Conservation (phyloP, 75 land plant species). For the Picea glauca region DNA sequence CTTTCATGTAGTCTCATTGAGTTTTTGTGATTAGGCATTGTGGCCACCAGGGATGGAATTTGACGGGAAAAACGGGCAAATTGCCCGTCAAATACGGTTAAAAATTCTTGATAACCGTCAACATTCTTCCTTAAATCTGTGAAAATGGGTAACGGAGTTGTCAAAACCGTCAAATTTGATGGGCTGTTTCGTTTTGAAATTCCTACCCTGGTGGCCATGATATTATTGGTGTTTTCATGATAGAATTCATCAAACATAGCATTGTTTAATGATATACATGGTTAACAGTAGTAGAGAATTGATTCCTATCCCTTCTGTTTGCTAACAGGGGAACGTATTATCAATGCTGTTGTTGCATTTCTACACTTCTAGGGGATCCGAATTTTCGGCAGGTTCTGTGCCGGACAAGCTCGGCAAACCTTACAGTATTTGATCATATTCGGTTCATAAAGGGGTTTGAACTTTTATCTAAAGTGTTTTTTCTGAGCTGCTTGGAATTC, state of each 20-base stretch:
- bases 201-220: background rate
- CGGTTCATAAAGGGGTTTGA: too few species aligned
- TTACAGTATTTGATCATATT: too few species aligned
- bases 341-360: conserved; percentile 14
- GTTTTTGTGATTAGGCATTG: background rate
- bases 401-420: background rate
- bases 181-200: too few species aligned
- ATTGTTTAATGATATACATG: background rate
- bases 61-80: too few species aligned
- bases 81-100: too few species aligned
- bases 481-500: too few species aligned
- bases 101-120: too few species aligned
- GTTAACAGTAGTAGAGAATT: background rate
- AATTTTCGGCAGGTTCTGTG: background rate
- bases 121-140: too few species aligned
- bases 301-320: background rate
- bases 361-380: background rate
- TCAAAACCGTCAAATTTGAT: too few species aligned
- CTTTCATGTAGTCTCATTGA: background rate
- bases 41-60: background rate
- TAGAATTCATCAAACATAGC: background rate
- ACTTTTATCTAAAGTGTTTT: too few species aligned
- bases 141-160: too few species aligned
- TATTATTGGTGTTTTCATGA: background rate
- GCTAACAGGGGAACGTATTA: conserved; percentile 1